Conservation (phyloP, 129 eudicot species). For the Escallonia herrerae region DNA sequence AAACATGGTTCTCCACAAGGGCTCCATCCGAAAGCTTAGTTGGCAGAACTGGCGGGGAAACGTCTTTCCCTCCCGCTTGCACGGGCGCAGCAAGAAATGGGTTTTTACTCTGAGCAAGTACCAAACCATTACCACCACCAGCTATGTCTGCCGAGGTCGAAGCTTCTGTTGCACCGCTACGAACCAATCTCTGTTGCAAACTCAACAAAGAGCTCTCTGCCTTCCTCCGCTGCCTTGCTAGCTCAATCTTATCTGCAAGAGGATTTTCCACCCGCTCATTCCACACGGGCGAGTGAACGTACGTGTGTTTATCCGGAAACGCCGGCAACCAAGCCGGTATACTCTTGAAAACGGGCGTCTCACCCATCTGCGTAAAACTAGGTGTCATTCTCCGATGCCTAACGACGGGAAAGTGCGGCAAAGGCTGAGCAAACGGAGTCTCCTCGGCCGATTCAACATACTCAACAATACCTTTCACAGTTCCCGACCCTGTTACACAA, state of each 20-base stretch:
- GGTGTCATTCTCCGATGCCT: conserved; percentile 35
- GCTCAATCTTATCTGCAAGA: conserved; percentile 76
- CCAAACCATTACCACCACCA: conserved; percentile 5
- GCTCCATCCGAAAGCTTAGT: conserved; percentile 27
- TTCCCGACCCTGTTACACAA: conserved; percentile 44
- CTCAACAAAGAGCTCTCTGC: conserved; percentile 84
- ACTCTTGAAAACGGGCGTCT: conserved; percentile 52
- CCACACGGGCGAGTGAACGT: conserved; percentile 69
- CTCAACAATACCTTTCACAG: conserved; percentile 44
- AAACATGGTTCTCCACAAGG: conserved; percentile 30
- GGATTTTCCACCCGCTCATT: conserved; percentile 75
- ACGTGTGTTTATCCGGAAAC: conserved; percentile 90
- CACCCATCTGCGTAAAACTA: conserved; percentile 75
- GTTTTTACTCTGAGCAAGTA: conserved; percentile 20
- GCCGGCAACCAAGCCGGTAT: conserved; percentile 91
- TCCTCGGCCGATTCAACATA: conserved; percentile 59
- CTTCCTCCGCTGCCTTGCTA: conserved; percentile 84
- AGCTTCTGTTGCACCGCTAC: conserved; percentile 38
- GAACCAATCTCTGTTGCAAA: conserved; percentile 62
- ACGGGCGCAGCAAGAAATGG: conserved; percentile 39
- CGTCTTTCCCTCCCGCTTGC: conserved; percentile 34
- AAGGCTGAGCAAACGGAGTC: conserved; percentile 73
- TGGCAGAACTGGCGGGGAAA: conserved; percentile 24
- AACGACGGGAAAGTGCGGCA: conserved; percentile 55
- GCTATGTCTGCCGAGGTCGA: conserved; percentile 14